A percentile compares a stretch with the other conserved stretches of the same genome.
Evolutionary conservation across 1,284 basidiomycete species (phyloP).

Genomic region (Tilletia indica): DNA sequence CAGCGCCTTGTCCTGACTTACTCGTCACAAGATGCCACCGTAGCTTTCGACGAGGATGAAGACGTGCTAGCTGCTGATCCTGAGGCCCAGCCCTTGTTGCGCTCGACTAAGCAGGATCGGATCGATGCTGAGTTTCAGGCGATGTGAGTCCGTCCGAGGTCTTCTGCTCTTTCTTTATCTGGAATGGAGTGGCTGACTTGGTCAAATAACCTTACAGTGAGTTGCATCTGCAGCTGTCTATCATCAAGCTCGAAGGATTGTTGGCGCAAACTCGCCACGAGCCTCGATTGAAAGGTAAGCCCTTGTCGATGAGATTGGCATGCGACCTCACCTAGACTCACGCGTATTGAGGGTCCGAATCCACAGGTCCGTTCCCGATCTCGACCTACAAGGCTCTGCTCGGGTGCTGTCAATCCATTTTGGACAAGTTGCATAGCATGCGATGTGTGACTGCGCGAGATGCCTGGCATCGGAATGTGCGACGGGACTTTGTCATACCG

Average conservation of each 20-base stretch:
- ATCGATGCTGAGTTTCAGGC: conserved; percentile 40
- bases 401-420: conserved; percentile 79
- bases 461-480: conserved; percentile 81
- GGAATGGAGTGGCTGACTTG: not conserved
- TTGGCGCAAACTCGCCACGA: conserved; percentile 86
- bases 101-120: conserved; percentile 21
- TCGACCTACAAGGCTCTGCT: conserved; percentile 78
- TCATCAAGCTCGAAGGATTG: conserved; percentile 67
- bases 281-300: conserved; percentile 78
- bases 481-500: conserved; percentile 73
- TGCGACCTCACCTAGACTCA: no score
- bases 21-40: conserved; percentile 27
- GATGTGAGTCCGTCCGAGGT: conserved; percentile 15
- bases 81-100: conserved; percentile 36
- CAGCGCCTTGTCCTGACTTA: conserved; percentile 47
- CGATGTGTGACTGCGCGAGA: conserved; percentile 87
- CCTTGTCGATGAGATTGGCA: no score
- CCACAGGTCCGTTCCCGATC: conserved; percentile 57
- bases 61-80: conserved; percentile 6
- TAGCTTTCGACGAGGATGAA: conserved; percentile 19
- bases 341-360: no score
- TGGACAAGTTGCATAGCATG: conserved; percentile 77
- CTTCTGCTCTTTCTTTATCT: no score
- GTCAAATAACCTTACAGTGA: conserved; percentile 62
- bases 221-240: conserved; percentile 82